Percentiles rank a stretch among this genome's conserved stretches.
Conservation (phyloP, 164 flowering plant genomes). For the Taxillus chinensis region DNA sequence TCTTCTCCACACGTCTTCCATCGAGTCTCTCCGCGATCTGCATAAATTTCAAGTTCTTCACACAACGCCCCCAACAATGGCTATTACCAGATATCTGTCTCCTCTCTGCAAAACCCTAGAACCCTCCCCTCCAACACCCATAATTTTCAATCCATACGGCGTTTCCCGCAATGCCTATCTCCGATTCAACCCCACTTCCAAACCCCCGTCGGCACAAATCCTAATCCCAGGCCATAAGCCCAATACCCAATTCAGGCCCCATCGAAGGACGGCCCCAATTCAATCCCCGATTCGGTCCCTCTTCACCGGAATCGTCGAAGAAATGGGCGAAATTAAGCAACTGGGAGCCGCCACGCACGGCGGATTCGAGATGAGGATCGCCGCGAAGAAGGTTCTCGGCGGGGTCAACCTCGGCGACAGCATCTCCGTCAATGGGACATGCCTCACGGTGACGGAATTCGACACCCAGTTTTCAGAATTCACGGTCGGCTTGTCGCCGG, state of each 20-base stretch:
- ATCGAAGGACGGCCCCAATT: background rate
- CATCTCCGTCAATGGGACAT: constrained; percentile 84
- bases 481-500: constrained; percentile 73
- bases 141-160: constrained; percentile 5
- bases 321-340: constrained; percentile 60
- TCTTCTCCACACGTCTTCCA: no score
- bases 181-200: constrained; percentile 12
- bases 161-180: constrained; percentile 10
- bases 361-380: constrained; percentile 59
- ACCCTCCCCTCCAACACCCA: background rate
- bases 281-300: constrained; percentile 25
- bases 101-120: constrained; percentile 16
- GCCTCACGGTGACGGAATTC: constrained; percentile 73
- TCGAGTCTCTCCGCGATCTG: no score
- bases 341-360: constrained; percentile 43
- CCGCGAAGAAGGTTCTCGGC: constrained; percentile 49
- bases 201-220: constrained; percentile 11
- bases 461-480: constrained; percentile 39
- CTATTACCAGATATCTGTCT: constrained; percentile 7
- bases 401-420: constrained; percentile 90
- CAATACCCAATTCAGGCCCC: constrained; percentile 8
- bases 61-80: constrained; percentile 4
- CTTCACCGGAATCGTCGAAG: constrained; percentile 92
- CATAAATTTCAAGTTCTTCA: no score
- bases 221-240: constrained; percentile 10